A percentile compares a stretch with the other conserved stretches of the same genome.
Evolutionary conservation across 202 grass and related monocot genomes (phyloP).

Genomic region (Bolboschoenoplectus hybrid): DNA sequence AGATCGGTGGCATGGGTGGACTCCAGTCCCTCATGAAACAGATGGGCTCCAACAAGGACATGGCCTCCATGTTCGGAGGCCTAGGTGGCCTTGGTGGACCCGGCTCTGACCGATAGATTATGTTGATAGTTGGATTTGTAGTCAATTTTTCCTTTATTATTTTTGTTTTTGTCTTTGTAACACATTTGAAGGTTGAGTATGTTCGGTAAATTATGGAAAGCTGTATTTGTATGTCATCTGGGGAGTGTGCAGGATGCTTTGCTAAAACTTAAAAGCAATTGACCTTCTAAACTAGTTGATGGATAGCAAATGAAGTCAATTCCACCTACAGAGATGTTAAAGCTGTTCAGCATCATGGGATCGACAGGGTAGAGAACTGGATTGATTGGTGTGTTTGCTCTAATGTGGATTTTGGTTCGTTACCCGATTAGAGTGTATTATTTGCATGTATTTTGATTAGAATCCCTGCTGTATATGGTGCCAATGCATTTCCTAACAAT

Average conservation of each 20-base stretch:
- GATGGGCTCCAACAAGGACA: slow-evolving; percentile 81
- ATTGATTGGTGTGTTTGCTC: background rate
- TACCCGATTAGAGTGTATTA: background rate
- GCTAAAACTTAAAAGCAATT: background rate
- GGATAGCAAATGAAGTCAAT: background rate
- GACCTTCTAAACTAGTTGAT: background rate
- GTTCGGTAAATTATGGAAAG: background rate
- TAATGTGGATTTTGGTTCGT: background rate
- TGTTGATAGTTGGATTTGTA: background rate
- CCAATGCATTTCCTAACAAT: background rate
- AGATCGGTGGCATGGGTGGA: slow-evolving; percentile 76
- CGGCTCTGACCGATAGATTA: slow-evolving; percentile 45
- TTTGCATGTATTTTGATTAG: too few relatives aligned
- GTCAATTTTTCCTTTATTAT: slow-evolving; percentile 22
- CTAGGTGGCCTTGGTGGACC: slow-evolving; percentile 41
- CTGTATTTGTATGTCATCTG: slow-evolving; percentile 1
- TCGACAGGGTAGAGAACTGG: background rate
- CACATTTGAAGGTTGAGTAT: background rate
- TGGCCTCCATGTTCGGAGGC: slow-evolving; percentile 69
- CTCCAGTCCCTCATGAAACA: slow-evolving; percentile 87
- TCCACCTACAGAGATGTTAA: background rate
- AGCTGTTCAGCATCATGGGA: background rate
- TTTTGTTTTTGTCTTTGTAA: slow-evolving; percentile 21
- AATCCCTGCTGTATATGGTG: too few relatives aligned
- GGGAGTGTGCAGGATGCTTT: background rate